These are phyloP conservation scores for Taiwanofungus camphoratus DNA, from an alignment of 1,284 basidiomycete genomes.

Conservation along the genomic window DNA sequence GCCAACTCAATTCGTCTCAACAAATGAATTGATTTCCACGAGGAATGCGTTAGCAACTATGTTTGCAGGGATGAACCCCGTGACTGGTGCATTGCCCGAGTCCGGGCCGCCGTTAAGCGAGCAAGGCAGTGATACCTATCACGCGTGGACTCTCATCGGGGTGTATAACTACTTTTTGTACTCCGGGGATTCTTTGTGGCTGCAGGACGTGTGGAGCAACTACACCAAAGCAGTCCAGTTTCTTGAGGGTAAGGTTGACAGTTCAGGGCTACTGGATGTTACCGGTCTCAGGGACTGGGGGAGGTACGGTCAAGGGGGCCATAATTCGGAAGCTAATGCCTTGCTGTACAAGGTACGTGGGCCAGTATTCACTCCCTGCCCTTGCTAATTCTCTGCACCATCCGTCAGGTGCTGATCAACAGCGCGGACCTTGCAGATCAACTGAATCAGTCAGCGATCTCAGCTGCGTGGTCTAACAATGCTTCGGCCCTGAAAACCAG, in stretches of 20 bases:
- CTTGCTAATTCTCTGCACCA: background rate
- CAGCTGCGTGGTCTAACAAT: constrained; percentile 33
- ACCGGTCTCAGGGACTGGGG: constrained; percentile 47
- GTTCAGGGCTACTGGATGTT: constrained; percentile 42
- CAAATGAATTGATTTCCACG: constrained; percentile 50
- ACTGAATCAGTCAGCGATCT: constrained; percentile 31
- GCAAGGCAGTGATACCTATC: constrained; percentile 38
- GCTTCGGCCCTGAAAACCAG: constrained; percentile 36
- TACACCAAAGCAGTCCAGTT: constrained; percentile 44
- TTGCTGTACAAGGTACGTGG: constrained; percentile 36
- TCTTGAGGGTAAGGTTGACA: constrained; percentile 39
- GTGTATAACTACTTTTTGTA: constrained; percentile 40
- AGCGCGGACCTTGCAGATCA: constrained; percentile 41
- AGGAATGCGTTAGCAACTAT: constrained; percentile 53
- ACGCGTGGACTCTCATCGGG: constrained; percentile 43
- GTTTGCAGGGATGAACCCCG: constrained; percentile 47
- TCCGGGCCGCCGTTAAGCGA: constrained; percentile 54
- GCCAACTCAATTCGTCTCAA: constrained; percentile 55
- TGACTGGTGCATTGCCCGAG: constrained; percentile 49
- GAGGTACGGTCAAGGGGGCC: constrained; percentile 39
- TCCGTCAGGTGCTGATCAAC: constrained; percentile 37
- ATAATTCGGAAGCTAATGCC: constrained; percentile 45
- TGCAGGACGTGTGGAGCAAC: constrained; percentile 41
- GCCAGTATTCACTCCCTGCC: background rate
- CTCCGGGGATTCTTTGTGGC: constrained; percentile 41